phyloP scores from a whole-genome alignment of 2,329 filamentous ascomycete species.

The Ilyonectria destructans region DNA sequence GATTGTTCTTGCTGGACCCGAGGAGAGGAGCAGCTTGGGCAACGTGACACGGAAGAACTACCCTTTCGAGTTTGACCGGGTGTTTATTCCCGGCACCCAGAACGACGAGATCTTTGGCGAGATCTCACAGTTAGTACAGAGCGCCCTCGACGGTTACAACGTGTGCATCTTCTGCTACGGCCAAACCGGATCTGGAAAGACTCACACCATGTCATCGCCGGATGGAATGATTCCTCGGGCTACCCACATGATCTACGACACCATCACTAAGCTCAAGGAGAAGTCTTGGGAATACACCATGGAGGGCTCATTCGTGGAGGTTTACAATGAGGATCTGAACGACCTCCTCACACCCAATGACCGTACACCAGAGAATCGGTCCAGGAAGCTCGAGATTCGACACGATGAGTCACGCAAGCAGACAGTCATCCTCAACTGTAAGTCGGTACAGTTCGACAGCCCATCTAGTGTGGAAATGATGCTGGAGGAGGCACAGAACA shows the following conservation, averaged over 20 bases:
- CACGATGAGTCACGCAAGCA: constrained; percentile 88
- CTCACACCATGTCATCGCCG: constrained; percentile 91
- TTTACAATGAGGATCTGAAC: constrained; percentile 98
- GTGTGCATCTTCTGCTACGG: constrained; percentile 99
- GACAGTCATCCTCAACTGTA: constrained; percentile 87
- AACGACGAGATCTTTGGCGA: constrained; percentile 95
- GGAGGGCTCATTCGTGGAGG: constrained; percentile 95
- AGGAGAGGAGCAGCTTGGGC: constrained; percentile 86
- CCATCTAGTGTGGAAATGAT: constrained; percentile 86
- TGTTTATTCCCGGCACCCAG: constrained; percentile 84
- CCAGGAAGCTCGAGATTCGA: constrained; percentile 88
- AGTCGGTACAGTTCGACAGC: constrained; percentile 83
- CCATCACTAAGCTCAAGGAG: constrained; percentile 85
- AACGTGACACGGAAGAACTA: constrained; percentile 84
- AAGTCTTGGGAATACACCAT: constrained; percentile 97
- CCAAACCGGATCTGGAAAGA: constrained; percentile 97
- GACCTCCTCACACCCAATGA: constrained; percentile 78
- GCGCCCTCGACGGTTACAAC: constrained; percentile 96
- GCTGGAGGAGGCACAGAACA: constrained; percentile 84
- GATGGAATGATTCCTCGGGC: constrained; percentile 97
- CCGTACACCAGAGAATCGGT: constrained; percentile 80
- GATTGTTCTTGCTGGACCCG: constrained; percentile 86
- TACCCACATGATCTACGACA: constrained; percentile 93
- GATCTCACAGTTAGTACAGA: constrained; percentile 97
- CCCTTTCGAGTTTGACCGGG: constrained; percentile 92